Evolutionary conservation across 768 basidiomycete species (phyloP).

Genomic region (Phlebiopsis gigantea): DNA sequence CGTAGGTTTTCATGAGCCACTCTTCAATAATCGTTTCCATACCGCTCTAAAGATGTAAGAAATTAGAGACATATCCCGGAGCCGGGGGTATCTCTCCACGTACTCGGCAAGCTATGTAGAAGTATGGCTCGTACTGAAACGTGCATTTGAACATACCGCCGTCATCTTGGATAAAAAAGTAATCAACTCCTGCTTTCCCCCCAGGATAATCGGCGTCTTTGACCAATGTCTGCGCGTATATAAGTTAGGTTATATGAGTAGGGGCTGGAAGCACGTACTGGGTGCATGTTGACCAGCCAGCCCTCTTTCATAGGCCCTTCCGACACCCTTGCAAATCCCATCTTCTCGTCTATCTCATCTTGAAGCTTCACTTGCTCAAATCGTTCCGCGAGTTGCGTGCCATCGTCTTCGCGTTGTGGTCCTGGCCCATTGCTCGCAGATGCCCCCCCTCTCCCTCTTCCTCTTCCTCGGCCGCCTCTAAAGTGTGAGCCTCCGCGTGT

Average conservation of each 20-base stretch:
- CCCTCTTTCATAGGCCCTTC: slow-evolving; percentile 78
- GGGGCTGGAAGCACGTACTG: slow-evolving; percentile 48
- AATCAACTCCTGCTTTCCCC: slow-evolving; percentile 90
- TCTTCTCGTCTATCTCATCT: slow-evolving; percentile 91
- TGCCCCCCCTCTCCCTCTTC: slow-evolving; percentile 42
- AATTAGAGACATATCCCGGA: not conserved
- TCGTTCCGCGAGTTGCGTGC: slow-evolving; percentile 76
- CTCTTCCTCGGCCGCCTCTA: slow-evolving; percentile 44
- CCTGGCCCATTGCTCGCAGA: slow-evolving; percentile 27
- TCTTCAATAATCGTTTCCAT: slow-evolving; percentile 90
- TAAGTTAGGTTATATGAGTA: not conserved
- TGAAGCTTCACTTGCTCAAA: slow-evolving; percentile 72
- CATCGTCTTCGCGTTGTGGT: slow-evolving; percentile 82
- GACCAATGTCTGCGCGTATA: slow-evolving; percentile 59
- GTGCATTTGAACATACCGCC: slow-evolving; percentile 96
- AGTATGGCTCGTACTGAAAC: slow-evolving; percentile 90
- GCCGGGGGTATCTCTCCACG: slow-evolving; percentile 17
- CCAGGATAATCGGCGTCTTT: slow-evolving; percentile 81
- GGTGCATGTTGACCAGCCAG: slow-evolving; percentile 99
- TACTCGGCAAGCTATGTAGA: slow-evolving; percentile 89
- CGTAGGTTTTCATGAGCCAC: slow-evolving; percentile 91
- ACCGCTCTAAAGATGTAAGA: slow-evolving; percentile 49
- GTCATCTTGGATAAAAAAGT: slow-evolving; percentile 96
- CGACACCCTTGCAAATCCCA: slow-evolving; percentile 80
- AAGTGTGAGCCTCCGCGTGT: slow-evolving; percentile 21